Evolutionary conservation across 78 protist species (phyloP).

Genomic region (Dictyostelium purpureum): DNA sequence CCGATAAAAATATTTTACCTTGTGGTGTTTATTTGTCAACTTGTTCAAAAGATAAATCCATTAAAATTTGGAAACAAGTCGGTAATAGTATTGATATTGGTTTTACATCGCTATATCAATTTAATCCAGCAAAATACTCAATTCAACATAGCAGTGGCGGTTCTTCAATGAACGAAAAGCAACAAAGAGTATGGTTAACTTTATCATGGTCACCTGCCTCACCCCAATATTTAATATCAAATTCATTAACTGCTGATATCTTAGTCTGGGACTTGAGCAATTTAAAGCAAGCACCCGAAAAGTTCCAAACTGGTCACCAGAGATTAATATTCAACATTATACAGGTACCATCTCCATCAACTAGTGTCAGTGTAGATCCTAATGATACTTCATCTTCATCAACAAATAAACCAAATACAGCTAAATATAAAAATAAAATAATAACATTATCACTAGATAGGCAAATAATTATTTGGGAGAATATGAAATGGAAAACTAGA

Average conservation of each 20-base stretch:
- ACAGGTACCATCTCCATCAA: background rate
- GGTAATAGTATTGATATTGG: conserved; percentile 31
- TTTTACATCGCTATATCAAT: background rate
- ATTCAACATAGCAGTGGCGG: background rate
- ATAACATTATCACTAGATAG: conserved; percentile 60
- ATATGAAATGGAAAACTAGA: conserved; percentile 8
- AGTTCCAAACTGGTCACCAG: conserved; percentile 15
- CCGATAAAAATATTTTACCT: background rate
- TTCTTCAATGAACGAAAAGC: background rate
- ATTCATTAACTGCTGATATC: conserved; percentile 12
- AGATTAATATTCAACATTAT: conserved; percentile 39
- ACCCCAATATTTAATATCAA: conserved; percentile 55
- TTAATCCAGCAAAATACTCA: background rate
- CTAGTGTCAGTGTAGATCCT: no score
- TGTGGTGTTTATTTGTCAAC: conserved; percentile 2
- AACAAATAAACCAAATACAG: background rate
- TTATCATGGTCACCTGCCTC: conserved; percentile 3
- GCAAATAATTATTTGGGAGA: conserved; percentile 46
- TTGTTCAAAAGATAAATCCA: conserved; percentile 56
- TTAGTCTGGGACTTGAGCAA: conserved; percentile 27
- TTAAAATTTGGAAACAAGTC: conserved; percentile 66
- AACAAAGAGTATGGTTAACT: conserved; percentile 36
- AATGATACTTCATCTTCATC: background rate
- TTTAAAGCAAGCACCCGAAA: conserved; percentile 23
- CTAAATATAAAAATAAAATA: background rate